A percentile compares a stretch with the other conserved stretches of the same genome.
phyloP scores from a whole-genome alignment of 148 eudicot genomes.

The Vaccinium corymbosum region DNA sequence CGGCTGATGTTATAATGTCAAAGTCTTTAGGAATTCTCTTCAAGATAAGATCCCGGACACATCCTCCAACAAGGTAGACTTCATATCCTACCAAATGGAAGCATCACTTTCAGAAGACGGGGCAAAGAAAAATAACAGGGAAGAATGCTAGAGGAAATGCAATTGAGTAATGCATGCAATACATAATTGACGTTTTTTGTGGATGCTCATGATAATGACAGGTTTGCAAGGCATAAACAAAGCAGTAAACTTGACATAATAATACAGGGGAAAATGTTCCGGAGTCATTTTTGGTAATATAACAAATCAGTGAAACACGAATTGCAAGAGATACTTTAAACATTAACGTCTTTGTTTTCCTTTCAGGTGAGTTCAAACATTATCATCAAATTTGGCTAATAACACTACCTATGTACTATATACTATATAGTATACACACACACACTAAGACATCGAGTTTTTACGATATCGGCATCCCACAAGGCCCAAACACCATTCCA shows the following conservation, averaged over 20 bases:
- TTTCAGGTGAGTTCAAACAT: neutral
- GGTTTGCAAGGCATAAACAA: neutral
- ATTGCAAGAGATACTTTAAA: neutral
- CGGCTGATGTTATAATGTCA: slow-evolving; percentile 83
- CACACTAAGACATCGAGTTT: too few species aligned
- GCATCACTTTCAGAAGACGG: neutral
- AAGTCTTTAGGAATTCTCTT: slow-evolving; percentile 85
- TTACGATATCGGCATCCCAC: too few species aligned
- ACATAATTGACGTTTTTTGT: neutral
- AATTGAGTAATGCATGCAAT: neutral
- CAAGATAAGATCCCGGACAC: slow-evolving; percentile 87
- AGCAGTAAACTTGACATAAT: neutral
- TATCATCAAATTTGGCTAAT: neutral
- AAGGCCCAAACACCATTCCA: too few species aligned
- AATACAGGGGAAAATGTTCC: neutral
- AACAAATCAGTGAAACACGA: neutral
- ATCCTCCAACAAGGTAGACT: slow-evolving; percentile 97
- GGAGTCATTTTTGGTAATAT: neutral
- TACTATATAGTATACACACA: too few species aligned
- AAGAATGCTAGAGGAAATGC: neutral
- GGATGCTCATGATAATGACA: neutral
- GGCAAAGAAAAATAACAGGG: neutral
- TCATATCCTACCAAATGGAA: slow-evolving; percentile 55
- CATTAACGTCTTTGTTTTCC: neutral
- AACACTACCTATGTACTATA: too few species aligned